A percentile compares a stretch with the other conserved stretches of the same genome.
Conservation (phyloP, 2,329 filamentous ascomycete species). For the Thelonectria rubi region DNA sequence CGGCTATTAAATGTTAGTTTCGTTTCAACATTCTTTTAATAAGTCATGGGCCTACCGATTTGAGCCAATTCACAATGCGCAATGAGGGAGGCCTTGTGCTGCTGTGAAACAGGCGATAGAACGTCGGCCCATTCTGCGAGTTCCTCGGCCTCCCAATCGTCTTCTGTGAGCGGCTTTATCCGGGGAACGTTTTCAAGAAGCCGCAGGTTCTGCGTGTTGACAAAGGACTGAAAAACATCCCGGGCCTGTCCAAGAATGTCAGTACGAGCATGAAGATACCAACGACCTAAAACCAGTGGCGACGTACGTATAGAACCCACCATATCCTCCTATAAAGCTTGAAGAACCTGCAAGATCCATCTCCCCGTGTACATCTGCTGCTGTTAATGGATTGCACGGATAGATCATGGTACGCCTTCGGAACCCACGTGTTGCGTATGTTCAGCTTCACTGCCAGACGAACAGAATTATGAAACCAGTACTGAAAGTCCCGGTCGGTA, state of each 20-base stretch:
- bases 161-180: slow-evolving; percentile 2
- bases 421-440: slow-evolving; percentile 14
- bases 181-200: background rate
- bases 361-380: slow-evolving; percentile 3
- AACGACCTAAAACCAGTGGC: background rate
- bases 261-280: background rate
- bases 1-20: background rate
- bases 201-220: slow-evolving; percentile 20
- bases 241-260: background rate
- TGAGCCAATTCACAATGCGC: slow-evolving; percentile 22
- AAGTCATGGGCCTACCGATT: slow-evolving; percentile 18
- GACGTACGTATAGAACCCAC: slow-evolving; percentile 32
- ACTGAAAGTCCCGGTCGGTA: slow-evolving; percentile 28
- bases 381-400: background rate
- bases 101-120: background rate
- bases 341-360: background rate
- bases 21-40: background rate
- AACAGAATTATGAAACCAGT: slow-evolving; percentile 33
- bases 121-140: background rate
- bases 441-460: slow-evolving; percentile 22
- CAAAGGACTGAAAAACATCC: slow-evolving; percentile 28
- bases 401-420: accelerated
- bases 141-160: slow-evolving; percentile 30
- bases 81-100: slow-evolving; percentile 21
- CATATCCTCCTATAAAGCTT: slow-evolving; percentile 30